Evolutionary conservation across 139 green algal species (phyloP).

Genomic region (Bryopsis sp.): DNA sequence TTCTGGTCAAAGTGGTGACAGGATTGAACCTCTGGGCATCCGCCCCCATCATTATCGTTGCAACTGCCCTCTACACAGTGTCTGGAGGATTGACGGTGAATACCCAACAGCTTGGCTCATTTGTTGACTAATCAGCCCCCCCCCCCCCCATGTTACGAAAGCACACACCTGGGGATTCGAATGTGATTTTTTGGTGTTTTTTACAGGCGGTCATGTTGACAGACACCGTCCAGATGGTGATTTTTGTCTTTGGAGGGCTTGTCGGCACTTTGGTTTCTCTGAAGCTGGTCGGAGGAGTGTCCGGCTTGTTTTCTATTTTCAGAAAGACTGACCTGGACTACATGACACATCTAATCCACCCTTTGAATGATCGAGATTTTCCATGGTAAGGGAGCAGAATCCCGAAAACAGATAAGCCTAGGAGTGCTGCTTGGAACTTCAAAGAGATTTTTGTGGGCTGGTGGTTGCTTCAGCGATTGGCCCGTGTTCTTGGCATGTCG

Average conservation of each 20-base stretch:
- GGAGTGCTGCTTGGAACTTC: too few species aligned
- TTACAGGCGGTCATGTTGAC: slow-evolving; percentile 18
- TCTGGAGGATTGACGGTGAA: slow-evolving; percentile 4
- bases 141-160: not conserved
- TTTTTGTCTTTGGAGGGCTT: slow-evolving; percentile 11
- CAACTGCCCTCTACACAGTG: slow-evolving; percentile 9
- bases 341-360: not conserved
- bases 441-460: too few species aligned
- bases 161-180: not conserved
- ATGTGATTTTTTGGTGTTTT: not conserved
- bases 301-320: not conserved
- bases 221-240: slow-evolving; percentile 14
- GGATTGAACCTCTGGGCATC: slow-evolving; percentile 10
- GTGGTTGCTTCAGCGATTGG: too few species aligned
- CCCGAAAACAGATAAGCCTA: too few species aligned
- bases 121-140: not conserved
- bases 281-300: slow-evolving; percentile 5
- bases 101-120: not conserved
- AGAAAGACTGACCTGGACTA: slow-evolving; percentile 6
- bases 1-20: not conserved
- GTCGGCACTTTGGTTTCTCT: not conserved
- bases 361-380: slow-evolving; percentile 3
- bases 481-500: too few species aligned
- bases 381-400: slow-evolving; percentile 4
- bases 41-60: slow-evolving; percentile 10